These are phyloP conservation scores for Pisolithus marmoratus DNA, from an alignment of 768 basidiomycete genomes.

Conservation along the genomic window DNA sequence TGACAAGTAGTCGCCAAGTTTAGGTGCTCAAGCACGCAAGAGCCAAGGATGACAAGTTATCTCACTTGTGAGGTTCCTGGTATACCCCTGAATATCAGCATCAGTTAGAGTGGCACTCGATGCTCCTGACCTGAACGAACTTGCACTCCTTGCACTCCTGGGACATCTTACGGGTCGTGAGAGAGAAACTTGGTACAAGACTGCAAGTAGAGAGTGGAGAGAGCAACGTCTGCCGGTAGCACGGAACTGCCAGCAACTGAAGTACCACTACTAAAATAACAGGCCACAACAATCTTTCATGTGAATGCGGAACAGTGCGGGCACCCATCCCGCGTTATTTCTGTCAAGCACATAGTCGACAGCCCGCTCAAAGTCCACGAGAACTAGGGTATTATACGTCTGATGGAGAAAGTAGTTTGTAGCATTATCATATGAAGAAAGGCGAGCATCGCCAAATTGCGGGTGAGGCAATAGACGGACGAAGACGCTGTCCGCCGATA, in stretches of 20 bases:
- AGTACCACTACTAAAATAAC: slow-evolving; percentile 1
- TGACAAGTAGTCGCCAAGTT: slow-evolving; percentile 17
- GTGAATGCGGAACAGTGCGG: slow-evolving; percentile 4
- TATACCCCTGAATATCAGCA: background rate
- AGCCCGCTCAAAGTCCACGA: slow-evolving; percentile 10
- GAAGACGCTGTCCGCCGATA: background rate
- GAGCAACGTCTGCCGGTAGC: background rate
- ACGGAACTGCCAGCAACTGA: background rate
- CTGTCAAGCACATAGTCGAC: background rate
- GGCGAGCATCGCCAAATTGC: too few species aligned
- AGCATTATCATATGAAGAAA: too few species aligned
- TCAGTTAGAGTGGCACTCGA: background rate
- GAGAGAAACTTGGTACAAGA: slow-evolving; percentile 6
- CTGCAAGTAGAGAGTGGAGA: background rate
- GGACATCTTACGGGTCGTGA: slow-evolving; percentile 13
- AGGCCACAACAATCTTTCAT: slow-evolving; percentile 12
- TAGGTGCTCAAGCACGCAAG: slow-evolving; percentile 9
- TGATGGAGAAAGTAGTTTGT: too few species aligned
- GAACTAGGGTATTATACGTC: background rate
- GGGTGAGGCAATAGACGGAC: too few species aligned
- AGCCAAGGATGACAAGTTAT: slow-evolving; percentile 4
- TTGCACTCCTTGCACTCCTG: slow-evolving; percentile 8
- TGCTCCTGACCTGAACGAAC: slow-evolving; percentile 17
- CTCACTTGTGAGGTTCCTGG: slow-evolving; percentile 48
- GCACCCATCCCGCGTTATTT: slow-evolving; percentile 1